Evolutionary conservation across 2,329 filamentous ascomycete genomes (phyloP).

Genomic region (Neonectria coccinea): DNA sequence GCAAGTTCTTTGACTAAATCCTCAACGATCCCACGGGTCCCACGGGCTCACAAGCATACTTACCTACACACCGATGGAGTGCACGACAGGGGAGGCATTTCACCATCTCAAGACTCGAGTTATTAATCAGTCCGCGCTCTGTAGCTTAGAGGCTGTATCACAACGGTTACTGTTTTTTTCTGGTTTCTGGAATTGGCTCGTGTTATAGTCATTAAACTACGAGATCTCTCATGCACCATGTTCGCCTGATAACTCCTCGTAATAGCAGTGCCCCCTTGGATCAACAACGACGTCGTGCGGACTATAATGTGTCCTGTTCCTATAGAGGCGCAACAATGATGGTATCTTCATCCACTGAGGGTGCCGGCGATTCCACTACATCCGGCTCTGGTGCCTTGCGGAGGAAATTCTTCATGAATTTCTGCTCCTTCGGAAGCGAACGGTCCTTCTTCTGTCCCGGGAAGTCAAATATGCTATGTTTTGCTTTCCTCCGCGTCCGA

Average conservation of each 20-base stretch:
- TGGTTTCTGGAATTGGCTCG: constrained; percentile 40
- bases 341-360: constrained; percentile 27
- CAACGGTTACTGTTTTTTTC: constrained; percentile 43
- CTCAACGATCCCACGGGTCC: constrained; percentile 24
- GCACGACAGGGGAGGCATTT: constrained; percentile 37
- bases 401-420: constrained; percentile 63
- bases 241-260: neutral
- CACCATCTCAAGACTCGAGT: constrained; percentile 41
- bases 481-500: constrained; percentile 70
- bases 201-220: constrained; percentile 44
- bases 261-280: constrained; percentile 1
- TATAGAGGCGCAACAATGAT: constrained; percentile 36
- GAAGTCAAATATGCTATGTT: constrained; percentile 63
- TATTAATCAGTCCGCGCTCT: constrained; percentile 44
- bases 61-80: constrained; percentile 34
- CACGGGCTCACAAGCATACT: constrained; percentile 28
- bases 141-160: constrained; percentile 53
- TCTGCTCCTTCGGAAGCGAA: constrained; percentile 58
- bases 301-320: constrained; percentile 8
- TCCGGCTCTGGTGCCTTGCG: constrained; percentile 42
- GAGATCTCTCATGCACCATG: constrained; percentile 31
- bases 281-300: neutral
- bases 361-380: constrained; percentile 2
- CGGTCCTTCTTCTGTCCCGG: constrained; percentile 51
- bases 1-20: constrained; percentile 90